A percentile compares a stretch with the other conserved stretches of the same genome.
Conservation (phyloP, 2,329 filamentous ascomycete genomes). For the Pestalotiopsis sp. region DNA sequence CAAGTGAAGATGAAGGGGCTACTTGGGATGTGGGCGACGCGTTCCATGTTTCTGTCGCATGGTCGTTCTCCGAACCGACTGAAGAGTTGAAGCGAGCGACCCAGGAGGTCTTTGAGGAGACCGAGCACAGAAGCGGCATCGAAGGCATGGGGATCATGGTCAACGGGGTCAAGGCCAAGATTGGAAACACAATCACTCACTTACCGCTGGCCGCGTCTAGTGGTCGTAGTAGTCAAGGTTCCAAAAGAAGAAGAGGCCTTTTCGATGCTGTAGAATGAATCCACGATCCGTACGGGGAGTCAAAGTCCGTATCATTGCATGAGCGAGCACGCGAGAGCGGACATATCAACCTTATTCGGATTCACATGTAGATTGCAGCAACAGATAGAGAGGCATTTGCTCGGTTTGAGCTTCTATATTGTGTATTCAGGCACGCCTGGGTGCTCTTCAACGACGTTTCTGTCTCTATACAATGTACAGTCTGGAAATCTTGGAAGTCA, state of each 20-base stretch:
- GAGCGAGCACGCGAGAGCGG: not conserved
- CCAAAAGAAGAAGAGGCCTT: not conserved
- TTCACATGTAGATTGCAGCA: too few species aligned
- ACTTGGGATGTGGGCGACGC: slow-evolving; percentile 38
- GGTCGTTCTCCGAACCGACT: slow-evolving; percentile 64
- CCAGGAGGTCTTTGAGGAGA: slow-evolving; percentile 25
- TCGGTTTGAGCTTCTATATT: not conserved
- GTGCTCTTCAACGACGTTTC: not conserved
- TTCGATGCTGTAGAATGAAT: not conserved
- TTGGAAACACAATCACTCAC: slow-evolving; percentile 67
- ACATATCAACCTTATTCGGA: too few species aligned
- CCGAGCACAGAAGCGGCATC: slow-evolving; percentile 28
- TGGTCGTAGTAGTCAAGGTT: too few species aligned
- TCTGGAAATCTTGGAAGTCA: not conserved
- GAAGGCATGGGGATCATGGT: slow-evolving; percentile 51
- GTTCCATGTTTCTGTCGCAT: slow-evolving; percentile 90
- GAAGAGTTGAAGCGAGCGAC: slow-evolving; percentile 41
- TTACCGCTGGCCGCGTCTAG: slow-evolving; percentile 34
- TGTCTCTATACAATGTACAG: not conserved
- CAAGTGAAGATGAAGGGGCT: not conserved
- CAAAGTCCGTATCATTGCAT: not conserved
- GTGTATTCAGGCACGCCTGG: not conserved
- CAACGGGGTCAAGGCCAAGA: slow-evolving; percentile 68
- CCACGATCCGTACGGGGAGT: not conserved
- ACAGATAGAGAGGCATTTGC: not conserved